Conservation (phyloP, 371 early-diverging fungal genomes). For the Rhizopus delemar region DNA sequence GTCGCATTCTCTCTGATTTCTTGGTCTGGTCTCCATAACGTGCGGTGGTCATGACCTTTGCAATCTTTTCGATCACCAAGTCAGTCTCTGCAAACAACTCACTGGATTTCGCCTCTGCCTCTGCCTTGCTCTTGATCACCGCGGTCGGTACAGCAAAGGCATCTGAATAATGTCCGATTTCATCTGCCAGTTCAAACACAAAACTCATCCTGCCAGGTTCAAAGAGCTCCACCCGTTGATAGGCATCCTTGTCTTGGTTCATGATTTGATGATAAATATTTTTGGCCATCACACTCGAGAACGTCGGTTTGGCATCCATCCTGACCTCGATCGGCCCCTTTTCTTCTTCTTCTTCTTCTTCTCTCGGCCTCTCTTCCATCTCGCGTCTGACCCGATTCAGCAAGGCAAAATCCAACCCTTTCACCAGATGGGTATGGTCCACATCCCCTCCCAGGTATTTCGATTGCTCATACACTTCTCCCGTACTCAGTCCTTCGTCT, state of each 20-base stretch:
- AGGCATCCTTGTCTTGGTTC: conserved; percentile 16
- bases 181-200: conserved; percentile 67
- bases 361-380: conserved; percentile 14
- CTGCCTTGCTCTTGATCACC: conserved; percentile 75
- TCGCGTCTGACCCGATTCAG: conserved; percentile 66
- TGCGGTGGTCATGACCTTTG: conserved; percentile 61
- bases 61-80: conserved; percentile 74
- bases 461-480: conserved; percentile 72
- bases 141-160: conserved; percentile 73
- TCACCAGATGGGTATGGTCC: conserved; percentile 88
- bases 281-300: conserved; percentile 36
- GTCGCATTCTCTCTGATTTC: conserved; percentile 15
- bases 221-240: conserved; percentile 69
- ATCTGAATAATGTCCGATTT: conserved; percentile 53
- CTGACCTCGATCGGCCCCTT: conserved; percentile 1
- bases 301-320: conserved; percentile 15
- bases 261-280: conserved; percentile 36
- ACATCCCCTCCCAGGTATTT: conserved; percentile 89
- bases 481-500: conserved; percentile 46
- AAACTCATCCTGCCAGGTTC: conserved; percentile 80
- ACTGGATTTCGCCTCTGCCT: conserved; percentile 38
- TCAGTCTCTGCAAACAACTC: conserved; percentile 52
- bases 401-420: conserved; percentile 85
- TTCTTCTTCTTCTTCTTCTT: conserved; percentile 17
- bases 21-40: conserved; percentile 43